phyloP scores from a whole-genome alignment of 2,329 filamentous ascomycete species.

The Trichoderma endophyticum region DNA sequence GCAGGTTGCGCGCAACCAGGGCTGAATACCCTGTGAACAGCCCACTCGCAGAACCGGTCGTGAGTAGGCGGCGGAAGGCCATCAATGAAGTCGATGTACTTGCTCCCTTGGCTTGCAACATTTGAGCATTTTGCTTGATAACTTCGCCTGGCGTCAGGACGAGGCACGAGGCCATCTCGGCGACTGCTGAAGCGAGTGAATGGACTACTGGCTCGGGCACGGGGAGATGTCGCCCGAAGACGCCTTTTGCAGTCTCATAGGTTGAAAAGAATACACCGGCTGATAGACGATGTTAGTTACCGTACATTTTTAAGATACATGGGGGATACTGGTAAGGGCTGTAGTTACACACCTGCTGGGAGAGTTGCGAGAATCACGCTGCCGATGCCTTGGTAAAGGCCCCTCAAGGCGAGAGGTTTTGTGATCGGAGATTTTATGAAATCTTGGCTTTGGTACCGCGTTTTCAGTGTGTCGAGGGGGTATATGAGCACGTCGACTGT shows the following conservation, averaged over 20 bases:
- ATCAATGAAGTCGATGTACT: constrained; percentile 43
- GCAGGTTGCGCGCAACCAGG: constrained; percentile 76
- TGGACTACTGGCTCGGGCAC: constrained; percentile 70
- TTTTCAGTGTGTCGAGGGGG: constrained; percentile 87
- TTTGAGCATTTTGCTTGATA: constrained; percentile 91
- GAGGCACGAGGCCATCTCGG: constrained; percentile 80
- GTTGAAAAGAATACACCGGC: constrained; percentile 87
- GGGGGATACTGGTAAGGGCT: too few relatives aligned
- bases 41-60: constrained; percentile 50
- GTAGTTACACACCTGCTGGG: constrained; percentile 62
- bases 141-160: constrained; percentile 88
- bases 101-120: constrained; percentile 49
- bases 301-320: background rate
- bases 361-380: constrained; percentile 81
- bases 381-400: constrained; percentile 83
- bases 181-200: constrained; percentile 68
- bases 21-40: constrained; percentile 72
- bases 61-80: constrained; percentile 48
- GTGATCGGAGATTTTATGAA: constrained; percentile 60
- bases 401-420: constrained; percentile 57
- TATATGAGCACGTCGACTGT: constrained; percentile 83
- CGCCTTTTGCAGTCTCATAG: constrained; percentile 72
- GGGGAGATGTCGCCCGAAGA: constrained; percentile 52
- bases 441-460: constrained; percentile 74
- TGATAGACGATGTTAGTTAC: constrained; percentile 29